Evolutionary conservation across 306 rosid genomes (phyloP).

Genomic region (Vigna unguiculata): DNA sequence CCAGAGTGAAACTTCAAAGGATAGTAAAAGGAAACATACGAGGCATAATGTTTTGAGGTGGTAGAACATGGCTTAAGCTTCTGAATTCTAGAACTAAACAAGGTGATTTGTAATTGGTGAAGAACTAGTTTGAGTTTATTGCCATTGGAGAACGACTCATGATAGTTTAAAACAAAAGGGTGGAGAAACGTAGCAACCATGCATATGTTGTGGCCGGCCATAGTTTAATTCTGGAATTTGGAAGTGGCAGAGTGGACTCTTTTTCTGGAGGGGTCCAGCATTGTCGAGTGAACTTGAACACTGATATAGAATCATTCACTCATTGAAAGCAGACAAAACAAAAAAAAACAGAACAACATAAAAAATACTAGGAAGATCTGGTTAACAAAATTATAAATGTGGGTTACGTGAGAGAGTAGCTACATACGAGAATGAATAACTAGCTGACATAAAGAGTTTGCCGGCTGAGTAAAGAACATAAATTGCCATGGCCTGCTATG

Average conservation of each 20-base stretch:
- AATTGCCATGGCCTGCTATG: conserved; percentile 40
- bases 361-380: conserved; percentile 2
- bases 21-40: conserved; percentile 40
- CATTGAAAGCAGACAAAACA: conserved; percentile 39
- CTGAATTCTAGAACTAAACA: conserved; percentile 43
- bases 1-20: conserved; percentile 34
- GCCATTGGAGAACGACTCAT: conserved; percentile 43
- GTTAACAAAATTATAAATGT: not conserved
- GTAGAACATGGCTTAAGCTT: conserved; percentile 48
- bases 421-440: conserved; percentile 28
- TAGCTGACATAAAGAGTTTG: conserved; percentile 43
- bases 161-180: conserved; percentile 51
- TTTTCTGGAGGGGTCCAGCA: not conserved
- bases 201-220: conserved; percentile 58
- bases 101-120: conserved; percentile 41
- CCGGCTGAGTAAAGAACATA: conserved; percentile 44
- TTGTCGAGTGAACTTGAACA: conserved; percentile 32
- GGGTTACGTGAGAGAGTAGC: not conserved
- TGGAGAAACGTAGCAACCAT: conserved; percentile 43
- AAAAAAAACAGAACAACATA: not conserved
- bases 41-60: conserved; percentile 23
- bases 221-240: conserved; percentile 37
- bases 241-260: conserved; percentile 39
- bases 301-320: conserved; percentile 19
- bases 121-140: conserved; percentile 36